Conservation (phyloP, 2,329 filamentous ascomycete species). For the Paracorniculantispora psalliotae region DNA sequence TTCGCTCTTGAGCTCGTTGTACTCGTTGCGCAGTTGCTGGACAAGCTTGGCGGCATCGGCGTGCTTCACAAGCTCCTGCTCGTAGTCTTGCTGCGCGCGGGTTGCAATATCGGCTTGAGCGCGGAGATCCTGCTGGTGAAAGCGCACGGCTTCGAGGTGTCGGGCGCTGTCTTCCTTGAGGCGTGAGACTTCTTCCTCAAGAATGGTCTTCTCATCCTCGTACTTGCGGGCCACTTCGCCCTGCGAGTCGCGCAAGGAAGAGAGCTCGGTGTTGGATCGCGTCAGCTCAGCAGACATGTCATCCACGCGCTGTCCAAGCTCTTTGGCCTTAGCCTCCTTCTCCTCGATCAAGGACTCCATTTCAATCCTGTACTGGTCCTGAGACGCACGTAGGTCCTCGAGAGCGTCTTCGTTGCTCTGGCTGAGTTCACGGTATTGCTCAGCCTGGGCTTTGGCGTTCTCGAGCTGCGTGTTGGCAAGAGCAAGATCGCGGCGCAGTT, state of each 20-base stretch:
- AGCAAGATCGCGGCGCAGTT: conserved; percentile 83
- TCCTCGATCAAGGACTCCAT: conserved; percentile 69
- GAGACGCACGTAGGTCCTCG: conserved; percentile 69
- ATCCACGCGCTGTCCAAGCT: conserved; percentile 77
- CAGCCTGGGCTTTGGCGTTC: conserved; percentile 71
- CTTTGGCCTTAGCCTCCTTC: conserved; percentile 74
- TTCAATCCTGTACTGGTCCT: conserved; percentile 84
- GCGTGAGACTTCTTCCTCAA: conserved; percentile 73
- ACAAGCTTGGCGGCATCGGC: conserved; percentile 87
- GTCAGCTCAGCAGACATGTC: conserved; percentile 79
- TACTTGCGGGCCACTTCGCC: conserved; percentile 65
- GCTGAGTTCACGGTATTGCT: conserved; percentile 84
- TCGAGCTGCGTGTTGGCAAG: conserved; percentile 75
- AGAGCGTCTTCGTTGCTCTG: conserved; percentile 84
- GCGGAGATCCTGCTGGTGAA: conserved; percentile 86
- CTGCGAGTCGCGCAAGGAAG: conserved; percentile 72
- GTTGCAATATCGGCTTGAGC: conserved; percentile 90
- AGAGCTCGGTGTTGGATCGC: conserved; percentile 76
- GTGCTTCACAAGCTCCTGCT: conserved; percentile 89
- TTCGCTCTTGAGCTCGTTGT: conserved; percentile 77
- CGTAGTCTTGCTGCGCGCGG: conserved; percentile 91
- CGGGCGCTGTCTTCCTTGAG: conserved; percentile 81
- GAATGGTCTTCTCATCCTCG: conserved; percentile 74
- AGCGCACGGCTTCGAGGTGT: conserved; percentile 72
- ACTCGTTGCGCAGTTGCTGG: conserved; percentile 71